A percentile compares a stretch with the other conserved stretches of the same genome.
These are phyloP conservation scores for Ustilago tritici DNA, from an alignment of 1,284 basidiomycete genomes.

Conservation along the genomic window DNA sequence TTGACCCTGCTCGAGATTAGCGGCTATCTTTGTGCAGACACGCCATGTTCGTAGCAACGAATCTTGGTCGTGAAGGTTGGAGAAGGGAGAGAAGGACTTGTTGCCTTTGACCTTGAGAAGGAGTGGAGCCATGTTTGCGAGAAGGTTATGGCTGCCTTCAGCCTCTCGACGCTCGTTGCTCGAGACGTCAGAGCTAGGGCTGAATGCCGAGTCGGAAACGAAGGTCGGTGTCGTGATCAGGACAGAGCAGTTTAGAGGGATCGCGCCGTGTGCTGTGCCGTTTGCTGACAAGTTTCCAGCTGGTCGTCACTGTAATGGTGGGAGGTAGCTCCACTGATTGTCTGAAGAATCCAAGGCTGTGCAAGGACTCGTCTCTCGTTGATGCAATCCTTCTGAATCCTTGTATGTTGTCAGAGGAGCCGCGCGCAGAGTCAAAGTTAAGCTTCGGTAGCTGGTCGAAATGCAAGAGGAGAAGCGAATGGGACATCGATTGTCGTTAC, in stretches of 20 bases:
- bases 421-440: conserved; percentile 5
- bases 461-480: conserved; percentile 1
- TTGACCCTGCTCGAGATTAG: conserved; percentile 61
- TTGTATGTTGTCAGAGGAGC: not conserved
- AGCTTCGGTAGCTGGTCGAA: not conserved
- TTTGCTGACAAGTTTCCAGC: not conserved
- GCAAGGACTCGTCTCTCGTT: not conserved
- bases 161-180: conserved; percentile 8
- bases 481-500: not conserved
- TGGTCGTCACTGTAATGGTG: not conserved
- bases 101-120: conserved; percentile 58
- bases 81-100: conserved; percentile 59
- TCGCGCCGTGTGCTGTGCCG: not conserved
- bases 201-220: not conserved
- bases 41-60: conserved; percentile 53
- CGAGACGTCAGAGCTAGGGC: not conserved
- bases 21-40: conserved; percentile 56
- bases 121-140: conserved; percentile 37
- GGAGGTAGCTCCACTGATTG: too few relatives aligned
- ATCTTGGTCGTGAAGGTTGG: conserved; percentile 57
- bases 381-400: not conserved
- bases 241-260: not conserved
- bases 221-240: not conserved
- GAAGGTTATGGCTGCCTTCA: conserved; percentile 1
- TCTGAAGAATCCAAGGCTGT: not conserved